A percentile compares a stretch with the other conserved stretches of the same genome.
Evolutionary conservation across 768 basidiomycete genomes (phyloP).

Genomic region (Dentipellis fragilis): DNA sequence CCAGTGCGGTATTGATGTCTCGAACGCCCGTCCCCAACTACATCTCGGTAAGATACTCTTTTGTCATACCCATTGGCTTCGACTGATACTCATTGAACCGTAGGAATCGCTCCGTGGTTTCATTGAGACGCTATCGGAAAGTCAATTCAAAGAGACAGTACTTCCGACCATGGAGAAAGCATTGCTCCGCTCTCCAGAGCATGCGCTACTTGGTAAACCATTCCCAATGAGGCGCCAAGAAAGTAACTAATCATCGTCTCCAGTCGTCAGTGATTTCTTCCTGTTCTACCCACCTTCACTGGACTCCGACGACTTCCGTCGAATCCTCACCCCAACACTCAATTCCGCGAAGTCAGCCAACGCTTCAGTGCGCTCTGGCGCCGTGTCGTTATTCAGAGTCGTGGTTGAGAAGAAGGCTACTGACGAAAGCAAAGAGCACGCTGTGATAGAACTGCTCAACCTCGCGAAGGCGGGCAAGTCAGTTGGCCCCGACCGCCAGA

Average conservation of each 20-base stretch:
- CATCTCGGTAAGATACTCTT: constrained; percentile 34
- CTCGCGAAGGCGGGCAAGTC: constrained; percentile 81
- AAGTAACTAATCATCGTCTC: constrained; percentile 2
- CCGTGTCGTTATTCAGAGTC: constrained; percentile 46
- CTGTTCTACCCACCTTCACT: constrained; percentile 41
- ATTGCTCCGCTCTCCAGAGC: constrained; percentile 73
- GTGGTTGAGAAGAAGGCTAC: constrained; percentile 27
- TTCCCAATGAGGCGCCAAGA: neutral
- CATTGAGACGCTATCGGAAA: constrained; percentile 39
- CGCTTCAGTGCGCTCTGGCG: constrained; percentile 41
- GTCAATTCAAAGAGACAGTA: constrained; percentile 43
- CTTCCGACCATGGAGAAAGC: constrained; percentile 75
- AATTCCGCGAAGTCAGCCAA: constrained; percentile 73
- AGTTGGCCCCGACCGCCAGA: constrained; percentile 76
- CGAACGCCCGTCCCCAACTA: constrained; percentile 54
- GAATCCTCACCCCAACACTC: constrained; percentile 47
- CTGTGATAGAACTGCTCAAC: constrained; percentile 57
- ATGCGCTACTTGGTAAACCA: constrained; percentile 50
- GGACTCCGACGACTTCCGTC: constrained; percentile 35
- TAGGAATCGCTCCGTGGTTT: constrained; percentile 54
- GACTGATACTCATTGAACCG: constrained; percentile 4
- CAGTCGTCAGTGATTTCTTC: constrained; percentile 54
- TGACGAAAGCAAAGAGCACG: constrained; percentile 30
- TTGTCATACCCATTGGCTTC: neutral
- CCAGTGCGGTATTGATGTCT: constrained; percentile 53